These are phyloP conservation scores for Epichloe festucae DNA, from an alignment of 2,329 filamentous ascomycete genomes.

Conservation along the genomic window DNA sequence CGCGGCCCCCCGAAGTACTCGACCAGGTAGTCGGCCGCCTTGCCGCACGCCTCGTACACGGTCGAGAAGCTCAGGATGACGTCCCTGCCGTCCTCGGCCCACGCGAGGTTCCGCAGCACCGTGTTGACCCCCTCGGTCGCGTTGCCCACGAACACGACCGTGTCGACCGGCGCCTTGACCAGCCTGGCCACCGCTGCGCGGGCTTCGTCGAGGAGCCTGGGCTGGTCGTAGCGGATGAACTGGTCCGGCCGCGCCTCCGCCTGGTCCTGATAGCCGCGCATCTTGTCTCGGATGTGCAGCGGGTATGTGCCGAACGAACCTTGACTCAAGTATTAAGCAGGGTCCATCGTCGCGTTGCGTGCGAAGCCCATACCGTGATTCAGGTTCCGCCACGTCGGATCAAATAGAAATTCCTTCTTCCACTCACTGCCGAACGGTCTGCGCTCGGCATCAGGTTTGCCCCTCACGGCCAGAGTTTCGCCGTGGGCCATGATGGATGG, in stretches of 20 bases:
- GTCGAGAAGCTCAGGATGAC: conserved; percentile 68
- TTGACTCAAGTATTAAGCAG: conserved; percentile 19
- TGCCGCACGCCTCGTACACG: conserved; percentile 66
- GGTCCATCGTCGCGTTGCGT: no score
- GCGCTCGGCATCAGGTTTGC: background rate
- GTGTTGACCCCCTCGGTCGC: conserved; percentile 69
- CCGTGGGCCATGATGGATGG: no score
- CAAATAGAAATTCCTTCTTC: conserved; percentile 56
- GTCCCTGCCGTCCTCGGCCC: conserved; percentile 57
- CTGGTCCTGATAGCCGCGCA: conserved; percentile 52
- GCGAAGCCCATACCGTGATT: conserved; percentile 51
- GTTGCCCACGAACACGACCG: conserved; percentile 68
- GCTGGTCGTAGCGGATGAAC: conserved; percentile 61
- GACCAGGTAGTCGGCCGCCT: conserved; percentile 55
- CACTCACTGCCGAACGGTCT: conserved; percentile 25
- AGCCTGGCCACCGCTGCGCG: conserved; percentile 53
- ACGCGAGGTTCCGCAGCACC: conserved; percentile 62
- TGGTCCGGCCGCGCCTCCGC: conserved; percentile 58
- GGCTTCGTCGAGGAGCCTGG: conserved; percentile 50
- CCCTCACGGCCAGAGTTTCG: no score
- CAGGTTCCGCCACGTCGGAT: conserved; percentile 54
- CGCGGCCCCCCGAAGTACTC: conserved; percentile 41
- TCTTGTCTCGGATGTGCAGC: conserved; percentile 40
- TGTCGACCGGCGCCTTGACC: conserved; percentile 51
- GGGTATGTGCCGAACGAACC: conserved; percentile 76